phyloP scores from a whole-genome alignment of 129 eudicot species.

The Silybum marianum region DNA sequence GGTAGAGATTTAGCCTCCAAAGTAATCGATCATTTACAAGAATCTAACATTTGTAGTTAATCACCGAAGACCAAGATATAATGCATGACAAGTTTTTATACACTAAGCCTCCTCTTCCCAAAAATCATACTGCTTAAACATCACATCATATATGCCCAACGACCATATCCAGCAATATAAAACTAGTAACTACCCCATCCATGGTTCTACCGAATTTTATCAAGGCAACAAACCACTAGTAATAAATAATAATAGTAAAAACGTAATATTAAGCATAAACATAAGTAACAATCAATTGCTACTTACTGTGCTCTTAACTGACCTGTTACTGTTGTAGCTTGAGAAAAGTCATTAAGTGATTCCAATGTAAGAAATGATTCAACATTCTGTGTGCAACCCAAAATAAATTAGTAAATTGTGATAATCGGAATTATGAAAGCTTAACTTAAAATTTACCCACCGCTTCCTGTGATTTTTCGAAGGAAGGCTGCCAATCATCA shows the following conservation, averaged over 20 bases:
- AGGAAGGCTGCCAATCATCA: constrained; percentile 35
- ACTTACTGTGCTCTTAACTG: constrained; percentile 3
- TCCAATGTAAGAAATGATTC: constrained; percentile 39
- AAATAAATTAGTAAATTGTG: constrained; percentile 6
- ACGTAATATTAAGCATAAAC: background rate
- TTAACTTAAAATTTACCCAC: constrained; percentile 28
- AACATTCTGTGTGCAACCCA: constrained; percentile 41
- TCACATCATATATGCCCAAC: background rate
- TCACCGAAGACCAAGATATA: background rate
- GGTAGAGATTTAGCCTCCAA: background rate
- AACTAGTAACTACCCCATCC: background rate
- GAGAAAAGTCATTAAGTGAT: constrained; percentile 41
- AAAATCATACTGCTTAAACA: background rate
- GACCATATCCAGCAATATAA: background rate
- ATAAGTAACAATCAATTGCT: background rate
- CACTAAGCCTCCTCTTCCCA: background rate
- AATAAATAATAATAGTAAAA: background rate
- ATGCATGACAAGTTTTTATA: background rate
- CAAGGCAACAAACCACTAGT: background rate
- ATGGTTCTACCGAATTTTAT: background rate
- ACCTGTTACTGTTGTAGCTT: constrained; percentile 42
- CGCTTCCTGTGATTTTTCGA: constrained; percentile 46
- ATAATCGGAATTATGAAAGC: background rate
- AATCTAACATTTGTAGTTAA: background rate
- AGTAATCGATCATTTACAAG: background rate